Evolutionary conservation across 176 grass and related monocot genomes (phyloP), one percentile per base, ranked within the genome.

Genomic region (Avena sativa): DNA sequence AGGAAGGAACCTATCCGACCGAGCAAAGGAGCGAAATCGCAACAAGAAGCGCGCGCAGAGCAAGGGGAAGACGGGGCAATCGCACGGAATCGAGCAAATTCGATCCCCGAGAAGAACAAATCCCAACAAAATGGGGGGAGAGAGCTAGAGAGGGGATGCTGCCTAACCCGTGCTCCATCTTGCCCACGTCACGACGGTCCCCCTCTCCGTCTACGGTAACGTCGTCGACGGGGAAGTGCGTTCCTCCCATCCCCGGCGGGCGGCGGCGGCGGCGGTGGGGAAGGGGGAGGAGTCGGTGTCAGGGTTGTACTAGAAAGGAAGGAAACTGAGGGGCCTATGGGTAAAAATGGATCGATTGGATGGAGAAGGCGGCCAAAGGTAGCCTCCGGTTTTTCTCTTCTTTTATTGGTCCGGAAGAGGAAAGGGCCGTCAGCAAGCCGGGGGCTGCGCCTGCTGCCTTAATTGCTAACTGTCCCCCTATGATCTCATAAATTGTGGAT

Each of bases 161-260:
- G 55, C 56, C 77, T 85, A 81, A 96, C 94, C 94, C 91, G 76
- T 93, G 78, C 65, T 96, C 82, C 91, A 93, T 83, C 91, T 93
- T 96, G 32, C 91, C 91, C 21, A 81, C 80, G 47, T 84, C 89
- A 15, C 89, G 84, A 86, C 43, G 87, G 43, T 47, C 36, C 10
- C 8, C 47, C 34, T 26, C 68, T 6, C 25, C 68, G 38, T 28
- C 68, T 16, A 16, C 14, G 3, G 5, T 15, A 7, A 51, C 56
- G 46, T 70, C 82, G 16, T 79, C 80, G 12, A 48, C 85, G 76
- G 64, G 65, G 82, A 84, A 67, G 73, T 71, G 81, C 69, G 23
- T 81, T 61, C 83, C 91, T 17, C 82, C 86, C 90, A 91, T 88
- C 86, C 46, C 69, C 82, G 10, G 50, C 56, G 76, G 36, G 23